Conservation (phyloP, 2,329 filamentous ascomycete species). For the Tolypocladium cylindrosporum region DNA sequence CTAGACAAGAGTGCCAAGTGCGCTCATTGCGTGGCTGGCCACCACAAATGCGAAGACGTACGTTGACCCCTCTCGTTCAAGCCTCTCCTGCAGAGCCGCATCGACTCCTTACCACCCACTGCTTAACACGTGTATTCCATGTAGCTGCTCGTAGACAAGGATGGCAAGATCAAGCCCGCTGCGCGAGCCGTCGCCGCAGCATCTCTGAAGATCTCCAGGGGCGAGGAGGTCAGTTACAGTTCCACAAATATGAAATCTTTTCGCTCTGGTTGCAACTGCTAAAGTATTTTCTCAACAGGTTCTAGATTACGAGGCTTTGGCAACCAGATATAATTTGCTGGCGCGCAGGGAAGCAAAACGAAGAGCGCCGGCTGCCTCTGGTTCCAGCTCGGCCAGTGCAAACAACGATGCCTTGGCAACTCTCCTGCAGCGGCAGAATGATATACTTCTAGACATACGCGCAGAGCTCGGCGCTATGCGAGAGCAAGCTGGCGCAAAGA, state of each 20-base stretch:
- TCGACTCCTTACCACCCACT: background rate
- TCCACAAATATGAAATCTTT: background rate
- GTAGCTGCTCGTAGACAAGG: background rate
- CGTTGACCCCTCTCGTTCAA: background rate
- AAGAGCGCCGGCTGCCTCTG: background rate
- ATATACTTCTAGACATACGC: background rate
- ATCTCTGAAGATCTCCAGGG: background rate
- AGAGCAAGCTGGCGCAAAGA: background rate
- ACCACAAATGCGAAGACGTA: background rate
- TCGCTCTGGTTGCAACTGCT: background rate
- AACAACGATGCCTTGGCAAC: background rate
- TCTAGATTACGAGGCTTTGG: background rate
- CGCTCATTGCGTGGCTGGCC: background rate
- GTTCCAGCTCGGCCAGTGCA: background rate
- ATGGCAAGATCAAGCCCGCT: background rate
- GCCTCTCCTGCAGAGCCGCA: background rate
- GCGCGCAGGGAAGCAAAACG: background rate
- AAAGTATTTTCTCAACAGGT: background rate
- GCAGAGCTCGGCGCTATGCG: background rate
- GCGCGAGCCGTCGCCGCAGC: background rate
- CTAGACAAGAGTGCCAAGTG: background rate
- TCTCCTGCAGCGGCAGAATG: background rate
- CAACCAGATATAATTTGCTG: background rate
- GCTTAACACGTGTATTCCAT: background rate
- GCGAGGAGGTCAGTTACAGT: background rate